Conservation (phyloP, 805 yeast genomes). For the Spathaspora gorwiae region DNA sequence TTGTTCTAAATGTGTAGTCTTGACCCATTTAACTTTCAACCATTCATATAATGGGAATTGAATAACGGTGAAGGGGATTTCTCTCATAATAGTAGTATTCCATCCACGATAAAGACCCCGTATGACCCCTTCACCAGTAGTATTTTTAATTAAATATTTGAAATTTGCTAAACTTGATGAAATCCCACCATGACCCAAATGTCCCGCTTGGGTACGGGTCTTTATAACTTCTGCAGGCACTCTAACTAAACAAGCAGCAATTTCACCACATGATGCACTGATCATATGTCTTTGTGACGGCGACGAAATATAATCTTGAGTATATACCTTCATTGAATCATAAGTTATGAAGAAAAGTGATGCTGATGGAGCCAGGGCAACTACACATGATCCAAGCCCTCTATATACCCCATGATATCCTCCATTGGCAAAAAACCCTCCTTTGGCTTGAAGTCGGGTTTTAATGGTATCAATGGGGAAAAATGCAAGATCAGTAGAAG, state of each 20-base stretch:
- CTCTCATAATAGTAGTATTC: conserved; percentile 87
- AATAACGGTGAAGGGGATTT: conserved; percentile 92
- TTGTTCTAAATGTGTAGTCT: conserved; percentile 13
- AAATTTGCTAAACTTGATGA: conserved; percentile 70
- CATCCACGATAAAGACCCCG: conserved; percentile 89
- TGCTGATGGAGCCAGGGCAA: conserved; percentile 85
- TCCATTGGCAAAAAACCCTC: conserved; percentile 90
- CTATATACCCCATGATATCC: conserved; percentile 88
- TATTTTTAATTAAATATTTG: conserved; percentile 53
- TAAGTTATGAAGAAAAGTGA: conserved; percentile 61
- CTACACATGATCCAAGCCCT: conserved; percentile 89
- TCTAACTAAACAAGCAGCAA: conserved; percentile 87
- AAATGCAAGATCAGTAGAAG: conserved; percentile 88
- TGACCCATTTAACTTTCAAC: conserved; percentile 60
- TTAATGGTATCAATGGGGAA: conserved; percentile 96
- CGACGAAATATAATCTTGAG: conserved; percentile 22
- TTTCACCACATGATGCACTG: conserved; percentile 84
- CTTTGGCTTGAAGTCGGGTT: conserved; percentile 91
- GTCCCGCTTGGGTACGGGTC: conserved; percentile 76
- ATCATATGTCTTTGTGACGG: conserved; percentile 65
- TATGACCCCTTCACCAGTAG: conserved; percentile 72
- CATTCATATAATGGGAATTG: conserved; percentile 93
- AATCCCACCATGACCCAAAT: conserved; percentile 25
- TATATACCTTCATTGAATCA: conserved; percentile 59
- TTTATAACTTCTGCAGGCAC: conserved; percentile 97